These are phyloP conservation scores for Cucurbita maxima DNA, from an alignment of 306 rosid genomes.

Conservation along the genomic window DNA sequence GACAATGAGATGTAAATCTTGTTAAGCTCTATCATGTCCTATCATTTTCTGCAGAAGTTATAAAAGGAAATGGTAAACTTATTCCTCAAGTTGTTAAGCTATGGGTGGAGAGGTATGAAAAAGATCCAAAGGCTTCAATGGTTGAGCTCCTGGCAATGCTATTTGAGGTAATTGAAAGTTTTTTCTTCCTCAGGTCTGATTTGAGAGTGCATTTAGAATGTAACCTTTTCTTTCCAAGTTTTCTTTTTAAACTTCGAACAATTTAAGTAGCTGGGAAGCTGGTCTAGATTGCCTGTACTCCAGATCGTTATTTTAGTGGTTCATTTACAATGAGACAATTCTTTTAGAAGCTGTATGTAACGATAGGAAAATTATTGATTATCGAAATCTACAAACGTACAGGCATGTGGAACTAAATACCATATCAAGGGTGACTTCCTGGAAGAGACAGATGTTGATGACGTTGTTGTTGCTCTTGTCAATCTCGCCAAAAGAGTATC, in stretches of 20 bases:
- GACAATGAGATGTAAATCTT: not conserved
- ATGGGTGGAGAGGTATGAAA: constrained; percentile 89
- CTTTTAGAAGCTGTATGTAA: not conserved
- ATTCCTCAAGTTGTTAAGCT: constrained; percentile 60
- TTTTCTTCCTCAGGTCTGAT: not conserved
- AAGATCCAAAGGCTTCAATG: constrained; percentile 56
- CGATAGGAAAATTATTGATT: not conserved
- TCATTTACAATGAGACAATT: not conserved
- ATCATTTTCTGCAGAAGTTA: constrained; percentile 43
- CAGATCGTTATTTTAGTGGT: not conserved
- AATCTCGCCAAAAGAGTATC: constrained; percentile 72
- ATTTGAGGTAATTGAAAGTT: constrained; percentile 46
- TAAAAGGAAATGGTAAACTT: constrained; percentile 62
- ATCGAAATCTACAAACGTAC: constrained; percentile 15
- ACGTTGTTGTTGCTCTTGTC: constrained; percentile 86
- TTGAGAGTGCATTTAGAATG: not conserved
- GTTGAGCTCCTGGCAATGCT: constrained; percentile 74
- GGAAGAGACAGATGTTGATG: constrained; percentile 83
- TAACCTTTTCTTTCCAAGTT: not conserved
- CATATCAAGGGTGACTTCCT: constrained; percentile 48
- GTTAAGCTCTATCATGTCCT: constrained; percentile 7
- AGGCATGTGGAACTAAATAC: constrained; percentile 95
- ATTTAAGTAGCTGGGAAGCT: not conserved
- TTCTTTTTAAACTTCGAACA: not conserved
- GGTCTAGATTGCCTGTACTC: not conserved